Conservation (phyloP, 116 monocot species). For the Papilionanthe hybrid region DNA sequence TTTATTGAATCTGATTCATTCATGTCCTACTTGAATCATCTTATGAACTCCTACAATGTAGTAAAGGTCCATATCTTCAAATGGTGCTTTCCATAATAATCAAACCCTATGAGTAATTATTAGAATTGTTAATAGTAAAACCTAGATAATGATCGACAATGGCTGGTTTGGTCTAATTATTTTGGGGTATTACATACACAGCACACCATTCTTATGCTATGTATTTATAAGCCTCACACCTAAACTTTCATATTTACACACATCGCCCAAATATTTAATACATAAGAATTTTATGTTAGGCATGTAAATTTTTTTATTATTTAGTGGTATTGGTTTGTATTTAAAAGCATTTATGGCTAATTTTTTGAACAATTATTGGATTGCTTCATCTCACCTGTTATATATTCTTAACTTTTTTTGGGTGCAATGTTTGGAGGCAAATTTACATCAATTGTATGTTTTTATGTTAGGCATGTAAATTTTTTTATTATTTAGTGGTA, state of each 20-base stretch:
- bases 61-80: neutral
- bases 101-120: neutral
- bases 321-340: neutral
- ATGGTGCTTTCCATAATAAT: neutral
- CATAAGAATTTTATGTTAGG: too few relatives aligned
- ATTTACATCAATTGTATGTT: too few relatives aligned
- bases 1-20: neutral
- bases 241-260: too few relatives aligned
- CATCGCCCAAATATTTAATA: too few relatives aligned
- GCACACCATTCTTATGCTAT: too few relatives aligned
- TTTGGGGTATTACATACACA: neutral
- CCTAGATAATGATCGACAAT: neutral
- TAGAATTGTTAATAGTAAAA: neutral
- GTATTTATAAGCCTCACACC: too few relatives aligned
- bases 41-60: neutral
- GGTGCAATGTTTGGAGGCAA: too few relatives aligned
- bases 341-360: neutral
- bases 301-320: too few relatives aligned
- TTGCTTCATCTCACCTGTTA: too few relatives aligned
- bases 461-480: too few relatives aligned
- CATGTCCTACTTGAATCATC: neutral
- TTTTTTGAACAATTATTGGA: neutral
- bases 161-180: neutral
- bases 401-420: too few relatives aligned
- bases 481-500: neutral